Base-by-base conservation (phyloP, 2,329 filamentous ascomycete genomes). In the Beauveria bassiana region DNA sequence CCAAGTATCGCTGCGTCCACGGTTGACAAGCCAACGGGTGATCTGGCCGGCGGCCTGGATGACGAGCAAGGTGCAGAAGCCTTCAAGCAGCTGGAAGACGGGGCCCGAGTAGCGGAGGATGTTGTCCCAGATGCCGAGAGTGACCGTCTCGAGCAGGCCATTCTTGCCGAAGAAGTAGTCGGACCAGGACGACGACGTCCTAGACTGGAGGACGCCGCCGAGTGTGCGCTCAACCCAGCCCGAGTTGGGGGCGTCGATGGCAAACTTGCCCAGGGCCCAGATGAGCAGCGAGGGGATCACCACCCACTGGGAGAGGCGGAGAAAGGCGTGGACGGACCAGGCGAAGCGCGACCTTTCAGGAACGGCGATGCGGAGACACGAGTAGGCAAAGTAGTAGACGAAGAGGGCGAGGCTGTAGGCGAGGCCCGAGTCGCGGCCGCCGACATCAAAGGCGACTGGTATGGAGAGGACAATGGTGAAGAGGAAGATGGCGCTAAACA, bases 401-500 rank as follows among this genome's bases (percentile, higher is more conserved):
- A 93, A 93, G 60, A 98, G 85, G 53, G 90, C 86, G 59, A 98
- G 84, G 72, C 92, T 97, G 79, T 96, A 98, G 65, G 92, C 93
- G 71, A 99, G 82, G 63, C 95, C 95, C 71, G 92, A 96, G 69
- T 95, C 93, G 70, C 91, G 88, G 65, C 95, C 95, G 73, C 95
- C 95, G 70, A 98, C 93, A 84, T 99, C 95, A 79, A 98, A 98
- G 70, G 93, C 91, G 72, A 99, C 87, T 64, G 95, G 95, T 73
- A 99, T 95, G 65, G 92, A 96, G 72, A 98, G 89, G 72, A 98
- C 87, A 74, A 97, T 92, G 77, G 90, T 90, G 76, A 93, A 83
- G 69, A 98, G 86, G 78, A 97, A 98, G 76, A 91, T 77, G 72
- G 88, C 81, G 77, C 91, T 91, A 71, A 91, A 91, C 68, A 93